Evolutionary conservation across 176 grass and related monocot species (phyloP).

Genomic region (Echinochloa phyllopogon): DNA sequence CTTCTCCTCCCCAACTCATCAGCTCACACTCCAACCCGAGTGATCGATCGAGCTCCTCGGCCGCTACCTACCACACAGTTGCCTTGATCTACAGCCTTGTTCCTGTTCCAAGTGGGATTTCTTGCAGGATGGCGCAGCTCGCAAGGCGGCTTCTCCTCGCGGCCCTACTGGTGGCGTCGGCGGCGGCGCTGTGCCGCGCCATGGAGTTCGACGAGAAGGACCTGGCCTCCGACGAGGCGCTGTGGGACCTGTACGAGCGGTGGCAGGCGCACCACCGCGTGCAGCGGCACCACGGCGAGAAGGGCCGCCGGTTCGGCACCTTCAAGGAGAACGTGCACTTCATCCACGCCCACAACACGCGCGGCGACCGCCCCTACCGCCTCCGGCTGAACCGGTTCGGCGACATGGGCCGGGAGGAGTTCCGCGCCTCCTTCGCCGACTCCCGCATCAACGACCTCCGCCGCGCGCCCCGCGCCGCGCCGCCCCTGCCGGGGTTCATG

Average conservation of each 20-base stretch:
- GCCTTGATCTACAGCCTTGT: background rate
- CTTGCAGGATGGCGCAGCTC: conserved; percentile 38
- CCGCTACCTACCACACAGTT: background rate
- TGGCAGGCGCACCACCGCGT: conserved; percentile 70
- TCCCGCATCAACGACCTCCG: conserved; percentile 49
- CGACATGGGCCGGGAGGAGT: conserved; percentile 67
- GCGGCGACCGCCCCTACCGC: conserved; percentile 55
- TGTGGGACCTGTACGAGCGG: conserved; percentile 77
- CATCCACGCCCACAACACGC: conserved; percentile 81
- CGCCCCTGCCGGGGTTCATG: conserved; percentile 55
- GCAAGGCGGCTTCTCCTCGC: conserved; percentile 1
- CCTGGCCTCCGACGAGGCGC: conserved; percentile 62
- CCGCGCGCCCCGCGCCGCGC: background rate
- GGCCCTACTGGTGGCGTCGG: conserved; percentile 27
- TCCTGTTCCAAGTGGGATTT: background rate
- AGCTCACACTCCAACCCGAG: conserved; percentile 35
- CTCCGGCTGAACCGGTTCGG: conserved; percentile 85
- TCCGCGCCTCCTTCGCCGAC: conserved; percentile 55
- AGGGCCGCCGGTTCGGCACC: conserved; percentile 60
- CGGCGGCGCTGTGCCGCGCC: conserved; percentile 43
- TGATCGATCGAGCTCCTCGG: background rate
- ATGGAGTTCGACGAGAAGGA: conserved; percentile 66
- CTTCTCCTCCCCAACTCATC: conserved; percentile 39
- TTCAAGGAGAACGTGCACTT: conserved; percentile 79
- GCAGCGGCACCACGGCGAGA: conserved; percentile 60